Evolutionary conservation across 192 early-diverging fungal species (phyloP).

Genomic region (Radiomyces spectabilis): DNA sequence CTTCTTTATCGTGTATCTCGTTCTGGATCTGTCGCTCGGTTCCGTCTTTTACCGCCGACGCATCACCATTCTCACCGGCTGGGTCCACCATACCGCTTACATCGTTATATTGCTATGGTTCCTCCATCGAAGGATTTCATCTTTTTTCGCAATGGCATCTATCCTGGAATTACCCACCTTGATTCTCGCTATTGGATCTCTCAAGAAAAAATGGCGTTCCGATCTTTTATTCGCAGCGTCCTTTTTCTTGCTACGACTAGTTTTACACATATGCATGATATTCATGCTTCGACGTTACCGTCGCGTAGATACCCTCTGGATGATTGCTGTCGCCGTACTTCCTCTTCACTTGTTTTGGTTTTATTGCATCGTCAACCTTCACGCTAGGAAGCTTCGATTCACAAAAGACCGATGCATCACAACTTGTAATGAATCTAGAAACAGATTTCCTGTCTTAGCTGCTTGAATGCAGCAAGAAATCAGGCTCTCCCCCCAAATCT

Average conservation of each 20-base stretch:
- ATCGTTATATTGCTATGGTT: constrained; percentile 22
- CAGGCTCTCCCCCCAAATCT: too few species aligned
- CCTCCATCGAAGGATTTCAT: constrained; percentile 10
- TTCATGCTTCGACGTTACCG: constrained; percentile 30
- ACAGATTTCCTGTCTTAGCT: too few species aligned
- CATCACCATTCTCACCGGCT: constrained; percentile 45
- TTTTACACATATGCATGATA: constrained; percentile 36
- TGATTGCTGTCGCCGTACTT: constrained; percentile 34
- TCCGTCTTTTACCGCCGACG: constrained; percentile 36
- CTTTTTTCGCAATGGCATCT: constrained; percentile 37
- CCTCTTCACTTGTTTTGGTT: constrained; percentile 49
- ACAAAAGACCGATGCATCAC: too few species aligned
- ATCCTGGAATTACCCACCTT: constrained; percentile 53
- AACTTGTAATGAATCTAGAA: too few species aligned
- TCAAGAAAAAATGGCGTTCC: constrained; percentile 35
- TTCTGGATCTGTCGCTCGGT: constrained; percentile 46
- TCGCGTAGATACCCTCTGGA: constrained; percentile 22
- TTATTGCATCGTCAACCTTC: too few species aligned
- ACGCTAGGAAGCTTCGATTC: too few species aligned
- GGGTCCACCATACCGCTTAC: constrained; percentile 53
- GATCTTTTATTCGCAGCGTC: constrained; percentile 43
- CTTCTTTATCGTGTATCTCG: constrained; percentile 44
- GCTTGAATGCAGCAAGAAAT: too few species aligned
- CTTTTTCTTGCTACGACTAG: constrained; percentile 48
- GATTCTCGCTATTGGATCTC: constrained; percentile 40